Percentiles rank a stretch among this genome's conserved stretches.
phyloP scores from a whole-genome alignment of 2,329 filamentous ascomycete genomes.

The Akanthomyces dipterigenus region DNA sequence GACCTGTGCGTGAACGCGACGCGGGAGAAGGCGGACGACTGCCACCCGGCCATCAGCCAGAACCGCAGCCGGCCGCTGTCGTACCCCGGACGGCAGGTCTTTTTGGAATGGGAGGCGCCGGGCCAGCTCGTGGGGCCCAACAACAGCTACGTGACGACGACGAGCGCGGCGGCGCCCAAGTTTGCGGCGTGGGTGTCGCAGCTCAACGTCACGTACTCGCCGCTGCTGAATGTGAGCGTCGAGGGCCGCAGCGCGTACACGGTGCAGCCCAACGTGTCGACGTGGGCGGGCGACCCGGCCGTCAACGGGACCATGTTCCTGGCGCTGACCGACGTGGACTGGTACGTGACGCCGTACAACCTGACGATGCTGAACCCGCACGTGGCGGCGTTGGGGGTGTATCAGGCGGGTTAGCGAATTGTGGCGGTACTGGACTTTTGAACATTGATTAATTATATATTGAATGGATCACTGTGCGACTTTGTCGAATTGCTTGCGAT shows the following conservation, averaged over 20 bases:
- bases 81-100: slow-evolving; percentile 66
- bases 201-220: slow-evolving; percentile 66
- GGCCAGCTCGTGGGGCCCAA: slow-evolving; percentile 68
- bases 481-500: no score
- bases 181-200: slow-evolving; percentile 74
- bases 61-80: slow-evolving; percentile 67
- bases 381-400: slow-evolving; percentile 66
- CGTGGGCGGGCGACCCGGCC: slow-evolving; percentile 60
- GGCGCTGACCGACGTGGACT: slow-evolving; percentile 62
- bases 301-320: slow-evolving; percentile 77
- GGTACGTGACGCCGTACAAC: slow-evolving; percentile 71
- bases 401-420: slow-evolving; percentile 61
- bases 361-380: slow-evolving; percentile 67
- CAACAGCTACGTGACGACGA: slow-evolving; percentile 68
- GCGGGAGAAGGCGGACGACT: slow-evolving; percentile 44
- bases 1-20: slow-evolving; percentile 52
- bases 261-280: slow-evolving; percentile 63
- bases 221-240: slow-evolving; percentile 37
- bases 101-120: slow-evolving; percentile 65
- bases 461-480: no score
- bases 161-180: slow-evolving; percentile 49
- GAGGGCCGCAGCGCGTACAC: slow-evolving; percentile 53
- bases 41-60: slow-evolving; percentile 56
- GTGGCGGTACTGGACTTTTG: no score
- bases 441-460: no score